Conservation (phyloP, 2,329 filamentous ascomycete genomes). For the Penicillium sp. region DNA sequence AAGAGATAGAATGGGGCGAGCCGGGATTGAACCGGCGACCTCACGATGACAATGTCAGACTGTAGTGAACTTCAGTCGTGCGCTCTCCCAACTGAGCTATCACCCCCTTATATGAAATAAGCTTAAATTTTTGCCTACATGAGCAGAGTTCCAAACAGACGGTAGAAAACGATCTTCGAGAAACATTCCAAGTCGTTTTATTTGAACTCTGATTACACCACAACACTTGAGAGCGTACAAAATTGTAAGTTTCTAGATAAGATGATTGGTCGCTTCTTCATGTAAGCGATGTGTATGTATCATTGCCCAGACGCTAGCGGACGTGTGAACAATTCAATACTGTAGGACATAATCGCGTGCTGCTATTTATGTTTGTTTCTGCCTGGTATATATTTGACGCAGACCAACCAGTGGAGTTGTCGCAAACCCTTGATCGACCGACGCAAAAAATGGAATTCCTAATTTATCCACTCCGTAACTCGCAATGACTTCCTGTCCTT, state of each 20-base stretch:
- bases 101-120: not conserved
- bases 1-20: not conserved
- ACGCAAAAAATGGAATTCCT: not conserved
- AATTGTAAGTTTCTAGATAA: too few relatives aligned
- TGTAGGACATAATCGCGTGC: too few relatives aligned
- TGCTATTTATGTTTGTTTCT: too few relatives aligned
- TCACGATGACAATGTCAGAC: not conserved
- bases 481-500: not conserved
- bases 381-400: not conserved
- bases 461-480: not conserved
- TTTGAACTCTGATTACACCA: too few relatives aligned
- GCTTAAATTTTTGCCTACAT: too few relatives aligned
- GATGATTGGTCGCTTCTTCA: too few relatives aligned
- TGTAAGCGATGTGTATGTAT: too few relatives aligned
- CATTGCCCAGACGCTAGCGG: too few relatives aligned
- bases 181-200: too few relatives aligned
- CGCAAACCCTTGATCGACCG: not conserved
- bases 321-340: too few relatives aligned
- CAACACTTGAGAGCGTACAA: too few relatives aligned
- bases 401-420: not conserved
- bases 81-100: not conserved
- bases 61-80: not conserved
- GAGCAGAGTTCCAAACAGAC: fast-evolving
- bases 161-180: too few relatives aligned
- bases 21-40: not conserved